Evolutionary conservation across 208 protist genomes (phyloP).

Genomic region (Acanthamoeba castellanii): DNA sequence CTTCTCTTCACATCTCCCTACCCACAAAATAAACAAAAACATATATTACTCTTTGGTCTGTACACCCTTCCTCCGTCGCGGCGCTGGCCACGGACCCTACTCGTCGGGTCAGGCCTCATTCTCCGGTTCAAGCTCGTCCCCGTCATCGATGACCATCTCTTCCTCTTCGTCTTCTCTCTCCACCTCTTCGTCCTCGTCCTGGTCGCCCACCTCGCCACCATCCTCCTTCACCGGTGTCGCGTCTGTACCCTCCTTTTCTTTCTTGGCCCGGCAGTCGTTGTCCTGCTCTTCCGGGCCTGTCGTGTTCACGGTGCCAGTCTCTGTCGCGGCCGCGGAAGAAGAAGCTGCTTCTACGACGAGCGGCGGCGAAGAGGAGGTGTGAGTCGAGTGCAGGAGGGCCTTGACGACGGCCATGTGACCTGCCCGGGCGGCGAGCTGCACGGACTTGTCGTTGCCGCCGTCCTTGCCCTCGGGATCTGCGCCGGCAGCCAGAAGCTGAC

Average conservation of each 20-base stretch:
- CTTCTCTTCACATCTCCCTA: neutral
- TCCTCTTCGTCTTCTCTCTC: conserved; percentile 38
- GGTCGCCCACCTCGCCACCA: neutral
- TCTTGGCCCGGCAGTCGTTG: neutral
- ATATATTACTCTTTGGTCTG: no score
- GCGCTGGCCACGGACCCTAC: no score
- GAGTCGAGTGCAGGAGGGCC: conserved; percentile 1
- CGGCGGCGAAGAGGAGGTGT: neutral
- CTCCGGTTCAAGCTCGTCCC: neutral
- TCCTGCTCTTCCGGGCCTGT: neutral
- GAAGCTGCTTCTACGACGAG: neutral
- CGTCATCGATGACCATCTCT: conserved; percentile 17
- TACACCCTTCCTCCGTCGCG: no score
- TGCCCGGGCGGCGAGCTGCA: conserved; percentile 8
- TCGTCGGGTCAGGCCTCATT: neutral
- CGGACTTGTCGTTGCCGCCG: neutral
- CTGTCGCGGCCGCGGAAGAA: neutral
- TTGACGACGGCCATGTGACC: conserved; percentile 14
- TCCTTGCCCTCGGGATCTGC: conserved; percentile 37
- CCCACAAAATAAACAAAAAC: neutral
- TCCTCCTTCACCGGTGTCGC: no score
- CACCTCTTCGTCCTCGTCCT: neutral
- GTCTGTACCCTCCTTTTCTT: no score
- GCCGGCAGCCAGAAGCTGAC: neutral
- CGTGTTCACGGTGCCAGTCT: no score